Conservation (phyloP, 805 yeast genomes). For the Starmera pachycereana region DNA sequence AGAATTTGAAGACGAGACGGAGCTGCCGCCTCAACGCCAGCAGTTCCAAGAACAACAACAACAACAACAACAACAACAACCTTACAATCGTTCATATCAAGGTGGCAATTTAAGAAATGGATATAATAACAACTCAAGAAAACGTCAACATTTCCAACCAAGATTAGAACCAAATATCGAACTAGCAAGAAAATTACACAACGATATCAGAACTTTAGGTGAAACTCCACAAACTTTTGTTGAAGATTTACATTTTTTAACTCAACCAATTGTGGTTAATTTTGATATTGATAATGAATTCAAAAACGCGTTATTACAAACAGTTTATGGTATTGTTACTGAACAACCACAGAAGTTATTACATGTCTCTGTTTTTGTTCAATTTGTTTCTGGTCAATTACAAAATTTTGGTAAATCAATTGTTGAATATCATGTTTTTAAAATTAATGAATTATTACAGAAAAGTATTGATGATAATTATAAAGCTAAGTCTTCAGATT, state of each 20-base stretch:
- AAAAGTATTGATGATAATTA: constrained; percentile 16
- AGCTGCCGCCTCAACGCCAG: not conserved
- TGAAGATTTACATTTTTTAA: constrained; percentile 55
- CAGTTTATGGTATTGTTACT: constrained; percentile 54
- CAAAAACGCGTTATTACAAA: constrained; percentile 47
- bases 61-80: constrained; percentile 7
- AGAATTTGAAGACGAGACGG: constrained; percentile 14
- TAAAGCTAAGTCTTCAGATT: constrained; percentile 24
- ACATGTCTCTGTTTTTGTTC: constrained; percentile 56
- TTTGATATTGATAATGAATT: constrained; percentile 53
- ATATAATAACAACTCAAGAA: too few species aligned
- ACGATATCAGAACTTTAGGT: constrained; percentile 47
- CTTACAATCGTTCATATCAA: constrained; percentile 9
- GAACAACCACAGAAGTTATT: constrained; percentile 92
- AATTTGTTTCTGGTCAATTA: constrained; percentile 54
- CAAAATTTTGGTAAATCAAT: constrained; percentile 58
- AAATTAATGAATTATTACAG: constrained; percentile 47
- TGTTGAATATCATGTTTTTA: constrained; percentile 57
- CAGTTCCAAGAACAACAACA: not conserved
- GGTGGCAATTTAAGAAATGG: too few species aligned
- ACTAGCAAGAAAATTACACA: constrained; percentile 36
- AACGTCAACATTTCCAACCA: constrained; percentile 4
- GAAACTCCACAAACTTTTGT: constrained; percentile 40
- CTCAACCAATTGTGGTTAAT: constrained; percentile 55
- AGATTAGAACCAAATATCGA: constrained; percentile 34